These are phyloP conservation scores for Omphalotus olearius DNA, from an alignment of 1,284 basidiomycete species.

Conservation along the genomic window DNA sequence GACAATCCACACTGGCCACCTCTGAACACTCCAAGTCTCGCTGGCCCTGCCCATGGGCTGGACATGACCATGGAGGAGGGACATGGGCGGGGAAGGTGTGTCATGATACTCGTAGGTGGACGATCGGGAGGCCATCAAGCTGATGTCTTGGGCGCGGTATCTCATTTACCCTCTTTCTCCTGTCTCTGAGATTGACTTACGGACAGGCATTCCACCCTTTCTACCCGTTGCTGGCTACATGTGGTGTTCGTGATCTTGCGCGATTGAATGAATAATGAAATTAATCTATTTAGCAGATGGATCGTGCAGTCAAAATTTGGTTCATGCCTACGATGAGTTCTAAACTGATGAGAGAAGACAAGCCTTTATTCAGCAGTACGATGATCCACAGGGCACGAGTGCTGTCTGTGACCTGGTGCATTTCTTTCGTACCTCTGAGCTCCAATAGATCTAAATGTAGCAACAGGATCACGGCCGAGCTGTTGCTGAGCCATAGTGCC, in stretches of 20 bases:
- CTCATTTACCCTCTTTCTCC: conserved; percentile 2
- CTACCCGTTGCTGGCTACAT: conserved; percentile 64
- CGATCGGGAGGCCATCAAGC: conserved; percentile 67
- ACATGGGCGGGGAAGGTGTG: conserved; percentile 54
- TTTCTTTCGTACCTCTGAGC: neutral
- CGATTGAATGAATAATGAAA: conserved; percentile 2
- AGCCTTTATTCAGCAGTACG: conserved; percentile 66
- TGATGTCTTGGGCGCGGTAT: conserved; percentile 60
- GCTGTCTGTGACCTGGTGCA: conserved; percentile 58
- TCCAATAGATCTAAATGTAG: neutral
- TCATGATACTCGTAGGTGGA: conserved; percentile 60
- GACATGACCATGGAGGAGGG: conserved; percentile 58
- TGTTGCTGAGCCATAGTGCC: conserved; percentile 57
- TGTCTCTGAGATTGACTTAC: neutral
- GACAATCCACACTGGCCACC: conserved; percentile 61
- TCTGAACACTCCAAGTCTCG: conserved; percentile 41
- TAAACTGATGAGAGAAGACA: conserved; percentile 57
- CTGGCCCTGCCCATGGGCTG: conserved; percentile 67
- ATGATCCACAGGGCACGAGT: conserved; percentile 63
- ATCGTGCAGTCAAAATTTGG: conserved; percentile 73
- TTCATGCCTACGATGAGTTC: conserved; percentile 32
- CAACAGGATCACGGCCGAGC: conserved; percentile 54
- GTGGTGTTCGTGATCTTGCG: conserved; percentile 46
- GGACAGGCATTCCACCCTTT: conserved; percentile 60
- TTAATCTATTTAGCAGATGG: conserved; percentile 42